These are phyloP conservation scores for Emericellopsis cladophorae DNA, from an alignment of 2,329 filamentous ascomycete genomes.

Conservation along the genomic window DNA sequence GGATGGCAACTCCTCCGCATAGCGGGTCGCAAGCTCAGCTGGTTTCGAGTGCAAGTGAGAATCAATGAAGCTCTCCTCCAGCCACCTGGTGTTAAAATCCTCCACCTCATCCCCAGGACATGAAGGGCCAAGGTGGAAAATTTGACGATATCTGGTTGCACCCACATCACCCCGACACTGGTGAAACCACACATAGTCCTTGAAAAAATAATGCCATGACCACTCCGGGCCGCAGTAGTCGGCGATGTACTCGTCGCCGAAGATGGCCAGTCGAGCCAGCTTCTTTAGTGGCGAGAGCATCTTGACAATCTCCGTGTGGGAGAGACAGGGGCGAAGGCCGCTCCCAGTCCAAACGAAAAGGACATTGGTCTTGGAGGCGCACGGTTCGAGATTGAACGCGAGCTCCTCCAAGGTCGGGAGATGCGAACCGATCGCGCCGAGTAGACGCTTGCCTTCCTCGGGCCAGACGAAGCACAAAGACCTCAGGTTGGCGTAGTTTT, in stretches of 20 bases:
- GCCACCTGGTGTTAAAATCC: neutral
- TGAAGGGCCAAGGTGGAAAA: too few species aligned
- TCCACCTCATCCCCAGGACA: neutral
- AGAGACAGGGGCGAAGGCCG: too few species aligned
- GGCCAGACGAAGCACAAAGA: neutral
- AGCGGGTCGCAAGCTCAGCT: neutral
- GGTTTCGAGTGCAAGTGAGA: too few species aligned
- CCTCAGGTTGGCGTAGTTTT: neutral
- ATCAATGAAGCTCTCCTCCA: neutral
- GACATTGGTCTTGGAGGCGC: too few species aligned
- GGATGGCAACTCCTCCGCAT: neutral
- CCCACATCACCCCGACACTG: neutral
- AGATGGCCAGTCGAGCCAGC: neutral
- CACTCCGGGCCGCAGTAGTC: neutral
- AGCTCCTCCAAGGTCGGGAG: neutral
- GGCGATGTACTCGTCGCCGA: constrained; percentile 1
- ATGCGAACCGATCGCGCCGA: neutral
- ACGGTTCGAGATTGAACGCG: too few species aligned
- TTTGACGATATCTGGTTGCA: too few species aligned
- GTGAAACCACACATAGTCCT: neutral
- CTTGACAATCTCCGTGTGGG: neutral
- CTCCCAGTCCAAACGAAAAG: too few species aligned
- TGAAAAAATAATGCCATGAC: neutral
- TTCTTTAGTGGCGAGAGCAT: neutral
- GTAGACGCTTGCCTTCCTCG: neutral